Conservation (phyloP, 1,139 yeast genomes). For the Pichia sp. region DNA sequence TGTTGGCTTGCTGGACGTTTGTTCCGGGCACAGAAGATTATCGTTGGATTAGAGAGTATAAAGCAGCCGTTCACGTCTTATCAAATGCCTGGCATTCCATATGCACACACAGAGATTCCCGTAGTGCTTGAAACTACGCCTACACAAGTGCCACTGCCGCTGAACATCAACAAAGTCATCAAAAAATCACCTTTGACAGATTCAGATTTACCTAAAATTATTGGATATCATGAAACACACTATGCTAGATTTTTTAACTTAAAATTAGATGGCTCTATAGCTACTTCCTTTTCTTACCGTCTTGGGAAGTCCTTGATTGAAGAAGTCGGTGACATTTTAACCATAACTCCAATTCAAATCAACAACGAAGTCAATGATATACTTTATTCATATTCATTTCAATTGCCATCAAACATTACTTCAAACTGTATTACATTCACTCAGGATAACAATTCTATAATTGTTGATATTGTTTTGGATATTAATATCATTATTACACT, state of each 20-base stretch:
- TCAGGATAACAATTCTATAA: conserved; percentile 15
- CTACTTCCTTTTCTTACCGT: neutral
- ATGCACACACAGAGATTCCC: conserved; percentile 17
- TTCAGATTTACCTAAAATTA: neutral
- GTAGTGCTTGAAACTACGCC: too few relatives aligned
- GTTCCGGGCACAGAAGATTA: too few relatives aligned
- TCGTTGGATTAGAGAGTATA: neutral
- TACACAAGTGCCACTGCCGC: conserved; percentile 15
- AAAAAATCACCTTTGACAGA: conserved; percentile 11
- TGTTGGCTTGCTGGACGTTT: too few relatives aligned
- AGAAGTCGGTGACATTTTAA: conserved; percentile 15
- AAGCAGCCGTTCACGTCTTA: neutral
- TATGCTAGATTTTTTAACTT: conserved; percentile 7
- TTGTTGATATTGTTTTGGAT: conserved; percentile 32
- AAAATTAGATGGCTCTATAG: neutral
- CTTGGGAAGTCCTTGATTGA: conserved; percentile 1
- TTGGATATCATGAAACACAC: conserved; percentile 2
- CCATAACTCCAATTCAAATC: conserved; percentile 25
- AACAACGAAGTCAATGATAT: conserved; percentile 20
- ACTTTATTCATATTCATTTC: conserved; percentile 19
- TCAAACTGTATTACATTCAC: conserved; percentile 22
- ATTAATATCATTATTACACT: conserved; percentile 34
- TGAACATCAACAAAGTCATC: conserved; percentile 18
- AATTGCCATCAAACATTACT: conserved; percentile 23
- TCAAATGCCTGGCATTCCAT: conserved; percentile 3